Base-by-base conservation (phyloP, 78 protist species). In the Dictyostelium firmibasis region DNA sequence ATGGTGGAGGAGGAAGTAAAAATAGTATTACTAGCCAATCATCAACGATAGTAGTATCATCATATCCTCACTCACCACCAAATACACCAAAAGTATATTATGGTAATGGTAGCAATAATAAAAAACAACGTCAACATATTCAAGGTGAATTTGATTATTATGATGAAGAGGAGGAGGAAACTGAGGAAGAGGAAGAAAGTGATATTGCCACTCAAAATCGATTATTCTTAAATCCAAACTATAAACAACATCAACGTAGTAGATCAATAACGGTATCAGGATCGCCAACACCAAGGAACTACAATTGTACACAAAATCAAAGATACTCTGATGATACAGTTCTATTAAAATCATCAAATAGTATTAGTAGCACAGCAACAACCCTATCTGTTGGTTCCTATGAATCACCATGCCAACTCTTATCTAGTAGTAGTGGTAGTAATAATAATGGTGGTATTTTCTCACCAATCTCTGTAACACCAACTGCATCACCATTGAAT, bases 261-360 rank as follows among this genome's bases (percentile, higher is more conserved):
- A 88, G 93, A 88, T 76, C 93, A 10, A 57, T 75, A n/a, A 88
- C 93, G 33, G 64, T 88, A 18, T 77, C 93, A 14, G 93, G 93
- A 2, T 33, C 93, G 64, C 86, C 86, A 36, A 57, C 86, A 33
- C 47, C 69, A 23, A 57, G 43, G 36, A 29, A 6, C n/a, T n/a
- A n/a, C n/a, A n/a, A n/a, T 38, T 50, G 5, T 38, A 44, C 78
- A 10, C 29, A 16, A 18, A 70, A 70, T 13, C 79, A 31, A 41
- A 18, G 43, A 36, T 18, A 41, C 53, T 35, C 75, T n/a, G 78
- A 81, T 85, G 81, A 60, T 85, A 85, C 41, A 43, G 35, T 85
- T 20, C 0, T 35, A 35, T 16, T 69, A 8, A 44, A 85, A 77
- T 38, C 83, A 77, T 77, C 79, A 18, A 72, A 29, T 36, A 47